Evolutionary conservation across 371 early-diverging fungal species (phyloP), one percentile per base, ranked within the genome.

Genomic region (Zopfochytrium polystomum): DNA sequence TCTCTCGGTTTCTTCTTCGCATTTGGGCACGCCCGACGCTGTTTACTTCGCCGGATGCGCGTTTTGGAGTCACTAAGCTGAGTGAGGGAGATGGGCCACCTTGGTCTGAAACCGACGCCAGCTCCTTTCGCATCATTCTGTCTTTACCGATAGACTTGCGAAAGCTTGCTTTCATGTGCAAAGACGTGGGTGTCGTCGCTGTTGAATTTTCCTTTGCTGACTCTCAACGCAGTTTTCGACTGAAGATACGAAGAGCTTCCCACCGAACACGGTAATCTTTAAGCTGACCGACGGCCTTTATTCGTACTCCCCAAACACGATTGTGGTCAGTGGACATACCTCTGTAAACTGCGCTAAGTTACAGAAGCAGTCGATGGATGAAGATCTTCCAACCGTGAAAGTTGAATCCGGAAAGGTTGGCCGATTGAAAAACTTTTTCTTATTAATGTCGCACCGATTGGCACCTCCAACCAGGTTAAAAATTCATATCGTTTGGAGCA

Each of bases 231-330:
- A 20, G 27, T 48, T 30, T 62, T 42, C 58, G 47, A 44, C 50
- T 35, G 53, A 31, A 4, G 45, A 53, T 27, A 45, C 30, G 13
- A 51, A 44, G n/a, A 15, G 30, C 7, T 53, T 62, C 29, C 55
- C 53, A 3, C 3, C 53, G 25, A 62, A 62, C 34, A 45, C 62
- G 6, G 31, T 54, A 3, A 9, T 62, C 13, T 29, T 62, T 27
- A 13, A 54, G 33, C 42, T 62, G 11, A 7, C 5, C 15, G 62
- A 54, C 38, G 62, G 62, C 18, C 54, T 23, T 49, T 62, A 47
- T 43, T 32, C 22, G 31, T 52, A 18, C 27, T 54, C 25, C 5
- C 11, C 5, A 9, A 15, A 35, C 23, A 4, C 22, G 22, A 30
- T 35, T 38, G 11, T 15, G 18, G 38, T 38, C 23, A 22, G 29